These are phyloP conservation scores for Lentinula detonsa DNA, from an alignment of 768 basidiomycete species.

Conservation along the genomic window DNA sequence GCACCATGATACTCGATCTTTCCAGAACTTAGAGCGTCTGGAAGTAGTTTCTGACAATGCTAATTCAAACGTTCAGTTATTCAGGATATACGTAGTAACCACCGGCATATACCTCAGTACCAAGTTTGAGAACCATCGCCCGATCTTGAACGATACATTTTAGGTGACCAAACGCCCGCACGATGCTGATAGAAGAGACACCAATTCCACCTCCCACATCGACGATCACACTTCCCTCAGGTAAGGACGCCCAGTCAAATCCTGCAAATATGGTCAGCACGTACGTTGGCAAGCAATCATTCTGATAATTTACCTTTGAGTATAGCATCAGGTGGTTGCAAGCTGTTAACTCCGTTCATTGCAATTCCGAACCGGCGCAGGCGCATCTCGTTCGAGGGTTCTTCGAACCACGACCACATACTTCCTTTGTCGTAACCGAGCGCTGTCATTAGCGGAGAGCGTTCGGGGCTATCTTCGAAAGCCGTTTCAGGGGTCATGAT, in stretches of 20 bases:
- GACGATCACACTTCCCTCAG: conserved; percentile 7
- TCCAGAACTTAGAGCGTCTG: conserved; percentile 4
- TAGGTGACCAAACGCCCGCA: conserved; percentile 2
- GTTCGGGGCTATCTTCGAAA: conserved; percentile 1
- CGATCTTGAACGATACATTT: conserved; percentile 14
- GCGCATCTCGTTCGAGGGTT: neutral
- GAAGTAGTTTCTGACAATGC: conserved; percentile 4
- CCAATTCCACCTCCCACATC: conserved; percentile 18
- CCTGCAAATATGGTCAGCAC: conserved; percentile 4
- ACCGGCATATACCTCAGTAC: conserved; percentile 1
- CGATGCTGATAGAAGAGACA: conserved; percentile 10
- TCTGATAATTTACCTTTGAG: neutral
- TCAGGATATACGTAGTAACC: neutral
- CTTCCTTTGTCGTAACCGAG: conserved; percentile 1
- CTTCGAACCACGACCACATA: conserved; percentile 5
- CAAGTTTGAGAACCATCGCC: conserved; percentile 7
- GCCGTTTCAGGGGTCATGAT: conserved; percentile 1
- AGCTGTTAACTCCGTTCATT: conserved; percentile 2
- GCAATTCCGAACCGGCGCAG: conserved; percentile 2
- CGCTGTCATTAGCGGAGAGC: neutral
- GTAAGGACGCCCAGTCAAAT: conserved; percentile 14
- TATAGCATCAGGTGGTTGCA: conserved; percentile 4
- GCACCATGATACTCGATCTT: conserved; percentile 1
- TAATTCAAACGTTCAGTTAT: neutral
- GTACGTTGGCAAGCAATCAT: neutral